phyloP scores from a whole-genome alignment of 2,329 filamentous ascomycete genomes.

The Penicillium sp. region DNA sequence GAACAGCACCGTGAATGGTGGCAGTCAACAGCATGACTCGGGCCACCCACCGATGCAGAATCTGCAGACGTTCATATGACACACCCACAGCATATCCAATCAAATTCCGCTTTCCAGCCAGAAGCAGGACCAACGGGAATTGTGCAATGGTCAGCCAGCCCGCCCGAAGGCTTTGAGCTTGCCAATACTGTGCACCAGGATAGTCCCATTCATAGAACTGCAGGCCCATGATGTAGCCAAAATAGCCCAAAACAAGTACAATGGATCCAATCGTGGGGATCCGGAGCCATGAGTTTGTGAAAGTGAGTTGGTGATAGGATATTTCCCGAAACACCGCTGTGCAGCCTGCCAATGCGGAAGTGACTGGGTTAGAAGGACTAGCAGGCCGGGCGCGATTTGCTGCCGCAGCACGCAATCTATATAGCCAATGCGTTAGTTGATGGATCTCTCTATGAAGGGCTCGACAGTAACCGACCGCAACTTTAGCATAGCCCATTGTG shows the following conservation, averaged over 20 bases:
- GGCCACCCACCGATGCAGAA: slow-evolving; percentile 39
- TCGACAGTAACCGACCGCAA: slow-evolving; percentile 22
- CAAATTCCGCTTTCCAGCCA: slow-evolving; percentile 42
- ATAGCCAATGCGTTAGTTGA: neutral
- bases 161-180: slow-evolving; percentile 26
- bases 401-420: slow-evolving; percentile 36
- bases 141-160: slow-evolving; percentile 40
- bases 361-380: slow-evolving; percentile 28
- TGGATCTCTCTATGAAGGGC: neutral
- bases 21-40: slow-evolving; percentile 30
- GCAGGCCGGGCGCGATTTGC: slow-evolving; percentile 31
- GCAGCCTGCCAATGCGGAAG: slow-evolving; percentile 24
- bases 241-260: slow-evolving; percentile 2
- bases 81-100: slow-evolving; percentile 31
- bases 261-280: slow-evolving; percentile 15
- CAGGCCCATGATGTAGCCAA: slow-evolving; percentile 5
- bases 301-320: slow-evolving; percentile 35
- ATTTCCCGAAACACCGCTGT: slow-evolving; percentile 37
- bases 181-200: slow-evolving; percentile 4
- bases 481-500: slow-evolving; percentile 19
- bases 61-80: slow-evolving; percentile 36
- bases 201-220: slow-evolving; percentile 6
- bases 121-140: slow-evolving; percentile 39
- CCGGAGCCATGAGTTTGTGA: slow-evolving; percentile 21
- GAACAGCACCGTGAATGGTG: slow-evolving; percentile 24